phyloP scores from a whole-genome alignment of 2,329 filamentous ascomycete species.

The Curvularia verruculosa region DNA sequence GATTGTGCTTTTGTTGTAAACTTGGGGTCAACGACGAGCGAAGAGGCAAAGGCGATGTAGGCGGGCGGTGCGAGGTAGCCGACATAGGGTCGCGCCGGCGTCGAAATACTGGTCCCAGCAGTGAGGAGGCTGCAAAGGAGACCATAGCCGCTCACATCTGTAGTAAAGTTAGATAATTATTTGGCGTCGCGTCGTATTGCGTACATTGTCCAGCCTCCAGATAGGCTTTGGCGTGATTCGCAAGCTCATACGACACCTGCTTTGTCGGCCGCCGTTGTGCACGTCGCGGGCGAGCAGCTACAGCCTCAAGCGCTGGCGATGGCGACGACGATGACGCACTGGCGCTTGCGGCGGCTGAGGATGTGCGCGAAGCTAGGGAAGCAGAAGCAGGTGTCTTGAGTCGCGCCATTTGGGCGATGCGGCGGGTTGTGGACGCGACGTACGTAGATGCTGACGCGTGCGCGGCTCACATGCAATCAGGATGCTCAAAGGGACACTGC shows the following conservation, averaged over 20 bases:
- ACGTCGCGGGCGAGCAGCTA: slow-evolving; percentile 34
- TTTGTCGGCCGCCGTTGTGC: slow-evolving; percentile 39
- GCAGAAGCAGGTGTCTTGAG: slow-evolving; percentile 6
- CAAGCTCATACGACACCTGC: slow-evolving; percentile 43
- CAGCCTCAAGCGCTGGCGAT: slow-evolving; percentile 28
- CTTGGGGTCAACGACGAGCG: slow-evolving; percentile 79
- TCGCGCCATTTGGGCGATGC: slow-evolving; percentile 9
- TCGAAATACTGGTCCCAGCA: slow-evolving; percentile 42
- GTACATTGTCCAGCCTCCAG: slow-evolving; percentile 45
- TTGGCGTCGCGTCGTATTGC: not conserved
- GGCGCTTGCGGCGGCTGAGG: not conserved
- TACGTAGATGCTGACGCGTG: not conserved
- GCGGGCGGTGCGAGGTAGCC: slow-evolving; percentile 71
- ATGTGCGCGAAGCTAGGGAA: not conserved
- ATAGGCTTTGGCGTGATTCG: slow-evolving; percentile 47
- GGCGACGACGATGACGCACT: slow-evolving; percentile 17
- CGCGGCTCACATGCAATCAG: not conserved
- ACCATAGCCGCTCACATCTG: slow-evolving; percentile 43
- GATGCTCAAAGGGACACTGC: not conserved
- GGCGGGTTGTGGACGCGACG: not conserved
- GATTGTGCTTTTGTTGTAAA: slow-evolving; percentile 75
- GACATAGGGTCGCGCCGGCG: slow-evolving; percentile 47
- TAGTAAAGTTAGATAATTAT: slow-evolving; percentile 7
- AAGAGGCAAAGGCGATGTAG: slow-evolving; percentile 78
- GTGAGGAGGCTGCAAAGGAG: slow-evolving; percentile 45